Evolutionary conservation across 1,284 basidiomycete genomes (phyloP), one percentile per base, ranked within the genome.

Genomic region (Amylostereum areolatum): DNA sequence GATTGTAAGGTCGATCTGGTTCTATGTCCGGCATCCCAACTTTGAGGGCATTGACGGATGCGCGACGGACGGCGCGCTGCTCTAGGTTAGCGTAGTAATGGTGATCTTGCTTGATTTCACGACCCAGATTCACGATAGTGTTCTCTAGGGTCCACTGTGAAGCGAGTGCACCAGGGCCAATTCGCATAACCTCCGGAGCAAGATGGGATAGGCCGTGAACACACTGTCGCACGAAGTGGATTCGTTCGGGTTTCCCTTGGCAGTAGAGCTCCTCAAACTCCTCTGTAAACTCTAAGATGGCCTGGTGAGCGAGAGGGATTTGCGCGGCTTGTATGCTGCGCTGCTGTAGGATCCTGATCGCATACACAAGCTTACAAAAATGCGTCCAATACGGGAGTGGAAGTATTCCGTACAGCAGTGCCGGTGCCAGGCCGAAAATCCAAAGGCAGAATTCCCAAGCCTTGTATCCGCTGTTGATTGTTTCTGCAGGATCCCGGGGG

Each of bases 391-490:
- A 69, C 24, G 43, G 36, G 1, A 51, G 30, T 0, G 68, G 68
- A 2, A 72, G 59, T 24, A 69, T 27, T 2, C 47, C 50, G 29
- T 60, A 55, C 36, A 72, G 55, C 3, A 72, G 51, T 1, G 50
- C 66, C n/a, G 71, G 70, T 4, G 61, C 68, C 5, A 73, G 57
- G 0, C 66, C 66, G 56, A 59, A 74, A 31, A 74, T 25, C 40
- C 66, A 73, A 0, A 57, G 25, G 6, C 27, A n/a, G 25, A 43
- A 43, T 27, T 43, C 41, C 41, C 41, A 47, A n/a, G 43, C 50
- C 48, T 73, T 73, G 54, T 72, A 73, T 2, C 68, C 64, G 44
- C 67, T 69, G 25, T 59, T 61, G 10, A 71, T 64, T 54, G 71
- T 72, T 48, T 69, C 59, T 3, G 64, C 62, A 6, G 62, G 61